Evolutionary conservation across 108 stramenopile genomes (phyloP), one percentile per base, ranked within the genome.

Genomic region (Skeletonema menzelii): DNA sequence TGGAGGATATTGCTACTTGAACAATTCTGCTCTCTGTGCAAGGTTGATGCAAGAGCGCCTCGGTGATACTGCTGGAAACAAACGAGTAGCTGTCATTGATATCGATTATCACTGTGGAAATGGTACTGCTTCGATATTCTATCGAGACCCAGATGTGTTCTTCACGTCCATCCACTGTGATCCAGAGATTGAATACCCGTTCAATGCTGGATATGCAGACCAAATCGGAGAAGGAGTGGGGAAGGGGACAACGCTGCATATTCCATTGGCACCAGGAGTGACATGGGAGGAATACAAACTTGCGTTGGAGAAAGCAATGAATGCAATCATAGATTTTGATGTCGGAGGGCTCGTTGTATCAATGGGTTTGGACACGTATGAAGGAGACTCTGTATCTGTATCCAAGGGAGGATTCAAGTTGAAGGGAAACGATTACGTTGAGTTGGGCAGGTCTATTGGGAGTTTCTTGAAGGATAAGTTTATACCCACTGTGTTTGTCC

Each of bases 1-100:
- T 78, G 93, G 93, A 24, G 93, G 93, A 53, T 94, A 92, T 69
- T 94, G 93, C 63, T 91, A 91, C 62, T 62, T 90, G 47, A 91
- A 91, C 71, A 85, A 90, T 75, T 87, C 84, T 13, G 90, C 93
- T 3, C 42, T 80, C 7, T 83, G 82, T 28, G 89, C 88, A 5
- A 65, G 75, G 13, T 22, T 84, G 55, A 69, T 89, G 67, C 89
- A 87, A 58, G 12, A 67, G 37, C 55, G 56, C 12, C 8, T 86
- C 17, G 67, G 32, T 15, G 76, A 53, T 37, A 30, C 56, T 28
- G 17, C 56, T 32, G 42, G 30, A 30, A 42, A 63, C 60, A 86
- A 78, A 83, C 49, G 74, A 10, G 74, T 85, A 5, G 74, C 76
- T 26, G 72, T 85, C 32, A 44, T 88, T 42, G 87, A 88, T 47